Percentiles rank a stretch among this genome's conserved stretches.
Conservation (phyloP, 2,329 filamentous ascomycete genomes). For the Cladosporium sp. region DNA sequence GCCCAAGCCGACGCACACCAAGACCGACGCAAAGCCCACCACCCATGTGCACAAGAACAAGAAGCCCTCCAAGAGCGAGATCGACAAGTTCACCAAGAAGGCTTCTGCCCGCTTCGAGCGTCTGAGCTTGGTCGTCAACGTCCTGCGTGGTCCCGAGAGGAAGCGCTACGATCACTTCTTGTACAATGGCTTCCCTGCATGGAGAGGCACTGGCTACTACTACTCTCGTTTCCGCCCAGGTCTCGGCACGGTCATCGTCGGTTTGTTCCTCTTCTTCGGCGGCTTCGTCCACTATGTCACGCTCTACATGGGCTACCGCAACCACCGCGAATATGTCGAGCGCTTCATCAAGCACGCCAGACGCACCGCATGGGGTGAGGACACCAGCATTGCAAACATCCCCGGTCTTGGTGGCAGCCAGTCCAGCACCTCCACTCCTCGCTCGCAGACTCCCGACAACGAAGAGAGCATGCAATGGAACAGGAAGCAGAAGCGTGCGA, state of each 20-base stretch:
- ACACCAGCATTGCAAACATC: constrained; percentile 61
- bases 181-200: constrained; percentile 85
- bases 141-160: constrained; percentile 74
- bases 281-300: constrained; percentile 84
- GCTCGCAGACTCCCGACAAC: constrained; percentile 13
- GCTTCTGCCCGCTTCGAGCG: constrained; percentile 80
- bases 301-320: constrained; percentile 80
- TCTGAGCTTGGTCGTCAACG: constrained; percentile 76
- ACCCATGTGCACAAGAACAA: constrained; percentile 65
- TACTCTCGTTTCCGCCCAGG: constrained; percentile 91
- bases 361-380: constrained; percentile 85
- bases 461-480: constrained; percentile 60
- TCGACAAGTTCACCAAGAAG: constrained; percentile 73
- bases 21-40: constrained; percentile 51
- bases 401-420: constrained; percentile 55
- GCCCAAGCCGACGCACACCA: constrained; percentile 34
- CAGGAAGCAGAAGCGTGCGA: constrained; percentile 79
- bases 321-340: constrained; percentile 85
- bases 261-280: constrained; percentile 76
- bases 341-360: constrained; percentile 88
- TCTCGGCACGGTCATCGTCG: constrained; percentile 75
- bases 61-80: constrained; percentile 67
- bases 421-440: constrained; percentile 23
- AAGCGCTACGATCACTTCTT: constrained; percentile 95
- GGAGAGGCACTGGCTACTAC: constrained; percentile 98